Conservation (phyloP, 2,329 filamentous ascomycete genomes). For the Claviceps pusilla region DNA sequence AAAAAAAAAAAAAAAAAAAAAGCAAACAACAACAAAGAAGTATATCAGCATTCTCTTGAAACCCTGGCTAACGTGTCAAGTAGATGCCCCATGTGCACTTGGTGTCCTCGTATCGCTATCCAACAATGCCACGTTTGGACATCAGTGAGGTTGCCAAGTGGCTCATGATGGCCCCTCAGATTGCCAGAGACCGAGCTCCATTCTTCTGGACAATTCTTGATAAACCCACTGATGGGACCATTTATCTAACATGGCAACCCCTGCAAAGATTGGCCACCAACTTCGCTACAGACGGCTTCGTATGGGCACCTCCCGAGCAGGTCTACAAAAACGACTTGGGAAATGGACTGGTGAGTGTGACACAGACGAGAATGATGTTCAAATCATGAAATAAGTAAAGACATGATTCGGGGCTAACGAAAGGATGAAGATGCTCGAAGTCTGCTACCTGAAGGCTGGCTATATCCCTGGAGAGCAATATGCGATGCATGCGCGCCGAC, state of each 20-base stretch:
- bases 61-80: conserved; percentile 8
- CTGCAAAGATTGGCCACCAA: conserved; percentile 52
- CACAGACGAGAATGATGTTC: neutral
- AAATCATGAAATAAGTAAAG: neutral
- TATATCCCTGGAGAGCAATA: conserved; percentile 62
- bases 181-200: conserved; percentile 68
- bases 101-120: conserved; percentile 70
- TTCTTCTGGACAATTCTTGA: conserved; percentile 92
- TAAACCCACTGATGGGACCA: conserved; percentile 62
- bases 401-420: neutral
- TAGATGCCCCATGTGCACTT: conserved; percentile 84
- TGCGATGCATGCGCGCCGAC: conserved; percentile 63
- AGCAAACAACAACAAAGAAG: neutral
- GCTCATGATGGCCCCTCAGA: conserved; percentile 68
- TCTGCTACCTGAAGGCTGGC: conserved; percentile 68
- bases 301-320: conserved; percentile 75
- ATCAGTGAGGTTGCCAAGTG: conserved; percentile 68
- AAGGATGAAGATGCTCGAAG: conserved; percentile 61
- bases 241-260: conserved; percentile 83
- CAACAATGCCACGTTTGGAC: conserved; percentile 54
- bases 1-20: neutral
- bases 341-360: conserved; percentile 36
- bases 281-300: conserved; percentile 81
- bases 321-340: conserved; percentile 59
- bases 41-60: neutral